Base-by-base conservation (phyloP, 2,329 filamentous ascomycete species). In the Phyllosticta citrichinensis region DNA sequence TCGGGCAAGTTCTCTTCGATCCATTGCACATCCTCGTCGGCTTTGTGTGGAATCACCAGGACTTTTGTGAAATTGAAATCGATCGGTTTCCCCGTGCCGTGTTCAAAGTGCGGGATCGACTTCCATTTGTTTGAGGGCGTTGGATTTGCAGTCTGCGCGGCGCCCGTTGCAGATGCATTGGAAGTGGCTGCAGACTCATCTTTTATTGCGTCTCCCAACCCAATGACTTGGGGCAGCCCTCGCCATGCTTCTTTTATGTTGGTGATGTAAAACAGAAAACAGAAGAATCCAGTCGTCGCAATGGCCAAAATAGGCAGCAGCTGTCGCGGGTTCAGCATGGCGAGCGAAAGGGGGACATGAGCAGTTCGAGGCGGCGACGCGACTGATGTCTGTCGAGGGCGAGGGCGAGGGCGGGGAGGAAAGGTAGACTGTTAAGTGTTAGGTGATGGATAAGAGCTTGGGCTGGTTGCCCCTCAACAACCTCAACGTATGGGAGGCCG, bases 1-100 rank as follows among this genome's bases (percentile, higher is more conserved):
- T 79, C 76, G 1, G 76, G 78, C 33, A 85, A 68, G 62, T 81
- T 75, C 14, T 75, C 65, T 35, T 78, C 73, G n/a, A 85, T 78
- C 83, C 83, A 86, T 30, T 67, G 68, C 2, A 77, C 75, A 62
- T 83, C 76, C 67, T 85, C 81, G 2, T 72, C 69, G 61, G 77
- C 78, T 22, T 78, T 78, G 55, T 77, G 77, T 1, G 83, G 77
- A 56, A 85, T 75, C 5, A 87, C 80, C 24, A 86, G 68, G 1
- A 73, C 75, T 25, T 79, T 80, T 2, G 80, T 81, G 66, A 83
- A 85, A 51, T 77, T 77, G 63, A 75, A 74, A 1, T 77, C 78
- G 0, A 74, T 65, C 0, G 79, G 75, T 66, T 72, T 68, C 3
- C 66, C 64, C 19, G 66, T 69, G 55, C 73, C 73, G 3, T 64